Evolutionary conservation across 306 rosid genomes (phyloP), one percentile per base, ranked within the genome.

Genomic region (Rosa chinensis): DNA sequence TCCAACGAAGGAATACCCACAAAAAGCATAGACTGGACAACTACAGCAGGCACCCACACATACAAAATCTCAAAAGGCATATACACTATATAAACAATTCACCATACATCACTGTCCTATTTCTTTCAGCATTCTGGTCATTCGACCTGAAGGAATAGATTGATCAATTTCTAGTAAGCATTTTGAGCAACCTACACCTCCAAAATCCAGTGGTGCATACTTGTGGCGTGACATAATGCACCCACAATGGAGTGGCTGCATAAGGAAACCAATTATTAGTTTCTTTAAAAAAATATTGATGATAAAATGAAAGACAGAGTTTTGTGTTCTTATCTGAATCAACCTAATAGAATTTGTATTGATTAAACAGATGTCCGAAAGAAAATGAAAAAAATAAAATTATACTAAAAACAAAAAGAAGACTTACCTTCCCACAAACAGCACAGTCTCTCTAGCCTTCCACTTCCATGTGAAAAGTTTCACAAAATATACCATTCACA

Each of bases 391-490:
- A 20, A 28, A 9, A 62, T 28, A 23, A 25, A 47, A 48, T 10
- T 4, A 62, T 25, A 2, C 42, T 14, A 63, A 12, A 63, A 59
- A 21, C 14, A 23, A 63, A 63, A 14, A 32, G 32, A 7, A 66
- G 4, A 12, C 74, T 70, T 55, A 83, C 89, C 89, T 74, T 86
- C n/a, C 58, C 55, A 73, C 89, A 86, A 6, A 4, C 0, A 52
- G 6, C 45, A 64, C 89, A 86, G 18, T 74, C 47, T 43, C 83
- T 77, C 87, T 85, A 86, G 10, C 85, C 87, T n/a, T 28, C 76
- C 6, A 17, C 8, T 21, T 37, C 9, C 18, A 1, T 8, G 61
- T 86, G 89, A 80, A 80, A 86, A 35, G 18, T 74, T 62, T 70
- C 62, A 64, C 85, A 86, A 43, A 80, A 83, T 4, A 12, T 47